phyloP scores from a whole-genome alignment of 2,329 filamentous ascomycete species.

The Aspergillus fructus region DNA sequence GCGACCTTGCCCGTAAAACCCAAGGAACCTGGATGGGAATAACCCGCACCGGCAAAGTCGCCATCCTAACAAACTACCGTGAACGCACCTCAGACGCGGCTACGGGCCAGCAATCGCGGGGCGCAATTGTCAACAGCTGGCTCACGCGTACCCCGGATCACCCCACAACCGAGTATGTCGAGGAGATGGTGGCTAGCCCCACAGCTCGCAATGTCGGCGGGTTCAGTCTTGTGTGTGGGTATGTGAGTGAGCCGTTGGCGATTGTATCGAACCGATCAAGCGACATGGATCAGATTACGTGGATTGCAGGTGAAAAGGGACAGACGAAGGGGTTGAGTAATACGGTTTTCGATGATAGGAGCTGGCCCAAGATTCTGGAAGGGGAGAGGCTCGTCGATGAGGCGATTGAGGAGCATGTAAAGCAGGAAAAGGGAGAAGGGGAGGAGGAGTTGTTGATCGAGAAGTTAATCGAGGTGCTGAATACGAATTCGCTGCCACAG shows the following conservation, averaged over 20 bases:
- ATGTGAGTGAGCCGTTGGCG: conserved; percentile 53
- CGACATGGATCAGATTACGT: conserved; percentile 50
- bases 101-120: conserved; percentile 52
- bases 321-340: conserved; percentile 63
- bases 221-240: conserved; percentile 62
- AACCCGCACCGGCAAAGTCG: conserved; percentile 60
- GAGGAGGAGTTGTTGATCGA: conserved; percentile 52
- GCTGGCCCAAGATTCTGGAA: conserved; percentile 62
- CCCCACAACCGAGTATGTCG: conserved; percentile 52
- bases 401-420: conserved; percentile 49
- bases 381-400: conserved; percentile 55
- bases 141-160: conserved; percentile 45
- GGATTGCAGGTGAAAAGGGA: conserved; percentile 49
- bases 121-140: conserved; percentile 61
- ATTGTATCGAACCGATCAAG: conserved; percentile 64
- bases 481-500: conserved; percentile 55
- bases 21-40: conserved; percentile 67
- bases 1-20: conserved; percentile 59
- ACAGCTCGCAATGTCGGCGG: conserved; percentile 60
- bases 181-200: conserved; percentile 54
- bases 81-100: conserved; percentile 52
- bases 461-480: conserved; percentile 53
- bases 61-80: conserved; percentile 64
- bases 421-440: conserved; percentile 35
- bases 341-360: conserved; percentile 57